These are phyloP conservation scores for Aspergillus baeticus DNA, from an alignment of 495 filamentous ascomycete genomes.

Conservation along the genomic window DNA sequence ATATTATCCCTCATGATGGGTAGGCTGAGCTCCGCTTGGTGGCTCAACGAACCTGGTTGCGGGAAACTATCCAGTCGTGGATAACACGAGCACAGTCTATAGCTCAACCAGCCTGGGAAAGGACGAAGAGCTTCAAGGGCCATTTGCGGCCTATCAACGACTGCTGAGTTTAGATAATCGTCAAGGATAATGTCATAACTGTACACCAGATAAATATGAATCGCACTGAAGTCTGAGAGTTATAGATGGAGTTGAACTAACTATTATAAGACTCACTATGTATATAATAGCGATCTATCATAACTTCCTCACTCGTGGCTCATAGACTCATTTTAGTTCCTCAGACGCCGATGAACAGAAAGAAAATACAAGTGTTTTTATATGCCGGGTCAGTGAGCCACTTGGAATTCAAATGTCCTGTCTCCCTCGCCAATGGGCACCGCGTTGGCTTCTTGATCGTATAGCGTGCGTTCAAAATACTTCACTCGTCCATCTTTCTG, in stretches of 20 bases:
- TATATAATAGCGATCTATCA: background rate
- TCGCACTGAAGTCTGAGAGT: too few relatives aligned
- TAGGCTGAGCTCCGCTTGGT: too few relatives aligned
- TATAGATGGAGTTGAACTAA: background rate
- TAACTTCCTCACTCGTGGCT: background rate
- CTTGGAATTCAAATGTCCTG: slow-evolving; percentile 39
- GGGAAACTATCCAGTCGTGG: too few relatives aligned
- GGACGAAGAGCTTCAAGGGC: too few relatives aligned
- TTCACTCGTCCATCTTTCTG: slow-evolving; percentile 71
- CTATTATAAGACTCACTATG: background rate
- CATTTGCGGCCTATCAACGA: too few relatives aligned
- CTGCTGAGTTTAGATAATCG: too few relatives aligned
- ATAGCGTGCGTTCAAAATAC: slow-evolving; percentile 83
- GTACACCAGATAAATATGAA: too few relatives aligned
- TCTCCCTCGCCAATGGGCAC: slow-evolving; percentile 62
- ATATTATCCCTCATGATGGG: too few relatives aligned
- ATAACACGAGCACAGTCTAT: too few relatives aligned
- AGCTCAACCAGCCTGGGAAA: too few relatives aligned
- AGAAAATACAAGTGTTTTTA: background rate
- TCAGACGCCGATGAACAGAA: background rate
- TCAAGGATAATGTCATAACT: too few relatives aligned
- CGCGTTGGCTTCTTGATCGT: slow-evolving; percentile 62
- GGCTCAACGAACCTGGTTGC: too few relatives aligned
- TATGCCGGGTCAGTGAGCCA: slow-evolving; percentile 14
- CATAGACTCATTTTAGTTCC: slow-evolving; percentile 2